Percentiles rank a stretch among this genome's conserved stretches.
Conservation (phyloP, 441 rosid genomes). For the Viola pubescens region DNA sequence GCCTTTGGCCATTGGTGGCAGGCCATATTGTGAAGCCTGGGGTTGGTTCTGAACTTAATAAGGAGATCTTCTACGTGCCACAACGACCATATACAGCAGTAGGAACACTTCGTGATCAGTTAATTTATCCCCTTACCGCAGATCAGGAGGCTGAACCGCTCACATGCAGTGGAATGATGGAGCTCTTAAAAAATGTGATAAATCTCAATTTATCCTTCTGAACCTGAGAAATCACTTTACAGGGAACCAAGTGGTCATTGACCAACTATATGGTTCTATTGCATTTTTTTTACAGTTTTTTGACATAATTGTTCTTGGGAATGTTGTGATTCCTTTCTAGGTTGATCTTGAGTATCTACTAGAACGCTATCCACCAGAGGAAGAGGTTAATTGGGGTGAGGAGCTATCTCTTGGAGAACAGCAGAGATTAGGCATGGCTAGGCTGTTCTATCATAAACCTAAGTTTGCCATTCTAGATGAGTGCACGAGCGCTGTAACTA, state of each 20-base stretch:
- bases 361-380: constrained; percentile 82
- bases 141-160: constrained; percentile 68
- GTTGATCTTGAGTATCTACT: constrained; percentile 94
- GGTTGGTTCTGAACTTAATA: constrained; percentile 96
- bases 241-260: no score
- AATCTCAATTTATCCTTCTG: constrained; percentile 19
- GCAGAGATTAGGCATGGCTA: constrained; percentile 98
- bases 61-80: constrained; percentile 97
- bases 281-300: not conserved
- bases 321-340: constrained; percentile 32
- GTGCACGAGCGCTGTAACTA: constrained; percentile 99
- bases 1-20: constrained; percentile 96
- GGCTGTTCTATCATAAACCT: constrained; percentile 96
- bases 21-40: constrained; percentile 99
- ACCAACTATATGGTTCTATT: not conserved
- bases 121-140: constrained; percentile 90
- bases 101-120: constrained; percentile 96
- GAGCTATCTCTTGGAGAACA: constrained; percentile 98
- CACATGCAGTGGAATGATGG: constrained; percentile 75
- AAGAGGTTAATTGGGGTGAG: constrained; percentile 98
- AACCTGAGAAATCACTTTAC: no score
- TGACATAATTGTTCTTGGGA: constrained; percentile 5
- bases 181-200: constrained; percentile 83
- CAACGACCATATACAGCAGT: constrained; percentile 98
- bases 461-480: constrained; percentile 99